phyloP scores from a whole-genome alignment of 1,284 basidiomycete species.

The Ustanciosporium gigantosporum region DNA sequence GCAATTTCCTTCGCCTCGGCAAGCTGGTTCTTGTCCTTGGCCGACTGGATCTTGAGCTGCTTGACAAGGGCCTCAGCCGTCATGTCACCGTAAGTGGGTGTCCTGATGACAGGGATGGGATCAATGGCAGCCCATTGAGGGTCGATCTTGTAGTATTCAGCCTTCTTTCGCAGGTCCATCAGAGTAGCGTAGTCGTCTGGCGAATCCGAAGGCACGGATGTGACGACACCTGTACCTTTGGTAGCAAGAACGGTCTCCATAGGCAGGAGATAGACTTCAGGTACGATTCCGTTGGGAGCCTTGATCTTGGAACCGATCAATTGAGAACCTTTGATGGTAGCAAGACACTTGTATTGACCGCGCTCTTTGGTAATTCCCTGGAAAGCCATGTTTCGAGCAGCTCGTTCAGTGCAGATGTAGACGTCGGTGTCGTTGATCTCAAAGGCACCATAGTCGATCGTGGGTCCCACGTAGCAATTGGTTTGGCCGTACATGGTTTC shows the following conservation, averaged over 20 bases:
- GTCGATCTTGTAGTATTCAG: conserved; percentile 94
- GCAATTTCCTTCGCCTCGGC: conserved; percentile 96
- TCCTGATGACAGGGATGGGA: conserved; percentile 83
- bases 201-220: conserved; percentile 96
- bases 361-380: conserved; percentile 72
- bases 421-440: conserved; percentile 70
- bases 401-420: conserved; percentile 84
- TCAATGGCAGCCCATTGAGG: conserved; percentile 84
- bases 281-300: conserved; percentile 80
- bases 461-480: conserved; percentile 92
- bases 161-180: conserved; percentile 92
- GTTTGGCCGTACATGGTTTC: conserved; percentile 99
- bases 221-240: conserved; percentile 98
- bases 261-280: conserved; percentile 90
- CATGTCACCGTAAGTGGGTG: conserved; percentile 88
- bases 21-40: conserved; percentile 80
- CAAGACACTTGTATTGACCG: conserved; percentile 51
- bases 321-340: conserved; percentile 67
- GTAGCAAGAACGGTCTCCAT: conserved; percentile 96
- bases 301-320: conserved; percentile 88
- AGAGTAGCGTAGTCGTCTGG: conserved; percentile 94
- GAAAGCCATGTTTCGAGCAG: conserved; percentile 96
- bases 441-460: conserved; percentile 90
- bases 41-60: conserved; percentile 90
- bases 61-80: conserved; percentile 85